Evolutionary conservation across 257 asterid species (phyloP), one percentile per base, ranked within the genome.

Genomic region (Przewalskia tangutica): DNA sequence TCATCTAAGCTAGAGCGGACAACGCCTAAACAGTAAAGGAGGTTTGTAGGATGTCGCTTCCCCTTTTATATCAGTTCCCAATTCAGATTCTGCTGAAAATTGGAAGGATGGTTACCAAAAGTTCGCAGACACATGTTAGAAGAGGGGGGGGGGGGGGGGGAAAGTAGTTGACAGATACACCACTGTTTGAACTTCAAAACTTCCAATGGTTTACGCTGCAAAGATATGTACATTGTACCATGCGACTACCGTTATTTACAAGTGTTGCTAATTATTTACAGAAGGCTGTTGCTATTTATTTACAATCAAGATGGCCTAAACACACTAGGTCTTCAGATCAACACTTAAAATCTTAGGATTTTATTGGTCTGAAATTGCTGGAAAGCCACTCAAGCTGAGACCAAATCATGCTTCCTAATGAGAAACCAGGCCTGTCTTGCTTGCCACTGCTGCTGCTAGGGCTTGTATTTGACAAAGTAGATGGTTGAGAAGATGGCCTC

Each of bases 341-440:
- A 8, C 44, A 23, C 60, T 54, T 80, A 58, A 42, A 71, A 46
- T 20, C 78, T 82, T 88, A 88, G 9, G 91, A 89, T 77, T 87
- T 86, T 53, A 92, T 89, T 58, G 90, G 89, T 79, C 79, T 87
- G 87, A 93, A 92, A 83, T 90, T 93, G 88, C 86, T 86, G 0
- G 97, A 91, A 59, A 95, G 82, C 70, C 93, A 54, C 86, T 89
- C 97, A 4, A 93, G 86, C 76, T 92, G 98, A 60, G 94, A 85
- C 98, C 98, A 91, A 17, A 93, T 81, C 89, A 95, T 40, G 85
- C 85, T 87, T 62, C 97, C 95, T 4, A 92, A 58, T 0, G 97
- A 92, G 80, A 89, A 88, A 77, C 85, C 88, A 5, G 91, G 75
- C 82, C 87, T 65, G 9, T 83, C 91, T 46, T 83, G 90, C 9